Evolutionary conservation across 169 alveolate genomes (phyloP), one percentile per base, ranked within the genome.

Genomic region (Plasmodium gonderi): DNA sequence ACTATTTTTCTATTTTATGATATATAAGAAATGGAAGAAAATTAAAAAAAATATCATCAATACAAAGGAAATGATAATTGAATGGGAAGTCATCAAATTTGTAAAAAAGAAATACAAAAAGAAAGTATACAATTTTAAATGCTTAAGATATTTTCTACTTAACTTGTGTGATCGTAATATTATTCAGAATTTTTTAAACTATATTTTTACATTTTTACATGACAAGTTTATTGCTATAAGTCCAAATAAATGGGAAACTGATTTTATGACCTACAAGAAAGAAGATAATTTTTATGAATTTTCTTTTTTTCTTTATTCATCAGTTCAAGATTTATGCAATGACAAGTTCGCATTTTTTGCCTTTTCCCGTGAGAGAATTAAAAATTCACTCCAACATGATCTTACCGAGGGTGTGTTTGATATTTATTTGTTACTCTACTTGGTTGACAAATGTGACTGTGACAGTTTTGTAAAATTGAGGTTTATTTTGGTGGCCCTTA

Each of bases 1-100:
- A 5, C 67, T 87, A 3, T 87, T 87, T 72, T 87, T 54, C 33
- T 87, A 87, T 87, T 87, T 68, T 54, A 54, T 74, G 17, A 87
- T 87, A 38, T 87, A 87, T 45, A 87, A 74, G 68, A 74, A 75
- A 8, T 75, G 60, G 31, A 87, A 87, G 80, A 45, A 47, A 60
- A 54, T 87, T 14, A 74, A 12, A 29, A 87, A 64, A 51, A 87
- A 87, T 49, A 87, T 76, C 36, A 60, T 60, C 5, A 87, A 87
- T 29, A 51, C 72, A 0, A 14, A 54, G 36, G 65, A 64, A 17
- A 26, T 87, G 5, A 12, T 76, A 20, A 42, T 40, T 33, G 79
- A 87, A 64, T 54, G 68, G 69, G 72, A 87, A 38, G n/a, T 78
- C 9, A 36, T 26, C 23, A 49, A 87, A 40, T 42, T 9, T 54